phyloP scores from a whole-genome alignment of 495 filamentous ascomycete species.

The Aspergillus saccharolyticus region DNA sequence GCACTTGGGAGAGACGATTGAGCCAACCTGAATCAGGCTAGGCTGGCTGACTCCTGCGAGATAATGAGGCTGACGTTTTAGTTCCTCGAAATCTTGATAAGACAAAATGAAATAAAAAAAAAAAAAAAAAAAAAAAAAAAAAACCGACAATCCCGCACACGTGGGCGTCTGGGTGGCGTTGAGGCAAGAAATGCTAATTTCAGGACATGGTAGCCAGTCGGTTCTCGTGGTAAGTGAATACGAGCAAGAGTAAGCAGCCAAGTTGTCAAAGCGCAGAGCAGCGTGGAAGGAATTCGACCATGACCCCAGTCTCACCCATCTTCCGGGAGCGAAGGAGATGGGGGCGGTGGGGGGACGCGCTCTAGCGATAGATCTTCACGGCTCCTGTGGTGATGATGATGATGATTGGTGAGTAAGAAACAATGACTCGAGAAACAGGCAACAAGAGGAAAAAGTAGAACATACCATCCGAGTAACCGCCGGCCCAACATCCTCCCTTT shows the following conservation, averaged over 20 bases:
- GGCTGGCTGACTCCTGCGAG: too few relatives aligned
- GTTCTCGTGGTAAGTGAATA: neutral
- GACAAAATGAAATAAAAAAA: neutral
- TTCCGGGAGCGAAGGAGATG: too few relatives aligned
- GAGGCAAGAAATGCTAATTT: neutral
- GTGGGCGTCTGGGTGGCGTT: neutral
- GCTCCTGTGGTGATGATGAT: conserved; percentile 12
- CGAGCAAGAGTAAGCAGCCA: neutral
- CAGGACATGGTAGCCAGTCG: neutral
- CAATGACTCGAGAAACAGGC: too few relatives aligned
- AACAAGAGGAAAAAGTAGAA: conserved; percentile 2
- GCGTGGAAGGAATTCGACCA: neutral
- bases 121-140: neutral
- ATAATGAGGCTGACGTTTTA: neutral
- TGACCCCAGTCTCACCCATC: too few relatives aligned
- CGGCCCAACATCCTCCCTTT: conserved; percentile 59
- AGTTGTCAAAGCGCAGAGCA: neutral
- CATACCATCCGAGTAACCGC: conserved; percentile 57
- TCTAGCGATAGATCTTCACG: conserved; percentile 25
- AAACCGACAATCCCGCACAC: neutral
- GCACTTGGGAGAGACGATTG: too few relatives aligned
- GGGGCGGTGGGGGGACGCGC: too few relatives aligned
- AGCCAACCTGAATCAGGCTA: neutral
- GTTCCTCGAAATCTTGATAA: neutral
- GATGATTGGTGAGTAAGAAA: neutral